Evolutionary conservation across 345 rosid genomes (phyloP), one percentile per base, ranked within the genome.

Genomic region (Lumnitzera littorea): DNA sequence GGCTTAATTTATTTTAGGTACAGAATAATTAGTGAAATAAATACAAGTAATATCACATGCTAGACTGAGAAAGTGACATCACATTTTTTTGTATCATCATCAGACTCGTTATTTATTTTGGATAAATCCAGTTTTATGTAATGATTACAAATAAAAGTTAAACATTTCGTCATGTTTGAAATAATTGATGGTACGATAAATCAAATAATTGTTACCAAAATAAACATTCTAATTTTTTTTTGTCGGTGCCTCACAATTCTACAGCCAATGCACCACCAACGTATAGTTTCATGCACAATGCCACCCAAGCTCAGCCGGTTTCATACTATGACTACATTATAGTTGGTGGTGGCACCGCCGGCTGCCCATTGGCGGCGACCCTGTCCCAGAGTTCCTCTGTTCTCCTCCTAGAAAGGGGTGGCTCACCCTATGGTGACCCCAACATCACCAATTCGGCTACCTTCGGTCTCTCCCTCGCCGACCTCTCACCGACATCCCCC

Each of bases 271-370:
- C n/a, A 4, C 24, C 49, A 46, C 29, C 51, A 0, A 13, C 25
- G 17, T 67, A 67, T 24, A 55, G 56, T 4, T 61, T 67, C 61
- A 25, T 67, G 61, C 61, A 58, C 27, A 46, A 67, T 0, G 83
- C 80, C 50, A 75, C 62, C 4, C 43, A 46, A 2, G 77, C 80
- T 1, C 71, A 77, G 11, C 43, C 41, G 5, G 2, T 67, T 13
- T 47, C 65, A 5, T 56, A 62, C 67, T 72, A 66, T 5, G 83
- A 79, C 62, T 79, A 79, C 67, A 75, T 79, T 24, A 27, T 79
- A 16, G 61, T 79, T 14, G 83, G 83, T 0, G 83, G 83, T 2
- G 83, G 83, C 46, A 79, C 83, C 7, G 69, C 80, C 1, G 83
- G 80, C 15, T 78, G 83, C 20, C 77, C 83, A 2, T 56, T 78